Evolutionary conservation across 805 yeast genomes (phyloP).

Genomic region (Candida cerambycidarum): DNA sequence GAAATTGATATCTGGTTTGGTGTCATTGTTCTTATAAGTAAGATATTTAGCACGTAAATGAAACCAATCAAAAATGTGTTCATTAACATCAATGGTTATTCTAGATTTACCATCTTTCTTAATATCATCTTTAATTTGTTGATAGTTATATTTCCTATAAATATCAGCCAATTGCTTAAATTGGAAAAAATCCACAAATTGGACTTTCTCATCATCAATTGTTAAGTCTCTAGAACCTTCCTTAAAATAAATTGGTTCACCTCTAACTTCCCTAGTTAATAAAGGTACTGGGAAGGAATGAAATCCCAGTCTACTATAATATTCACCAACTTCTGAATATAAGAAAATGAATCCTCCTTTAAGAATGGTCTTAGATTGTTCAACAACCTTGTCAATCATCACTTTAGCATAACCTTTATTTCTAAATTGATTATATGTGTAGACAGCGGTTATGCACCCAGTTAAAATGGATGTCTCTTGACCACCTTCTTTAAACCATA

Average conservation of each 20-base stretch:
- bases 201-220: conserved; percentile 5
- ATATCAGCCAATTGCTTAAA: conserved; percentile 25
- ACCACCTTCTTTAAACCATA: conserved; percentile 20
- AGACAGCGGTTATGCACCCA: conserved; percentile 46
- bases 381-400: conserved; percentile 39
- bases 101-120: conserved; percentile 31
- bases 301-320: conserved; percentile 39
- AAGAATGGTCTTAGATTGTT: conserved; percentile 25
- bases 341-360: conserved; percentile 33
- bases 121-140: conserved; percentile 19
- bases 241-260: not conserved
- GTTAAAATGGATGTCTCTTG: conserved; percentile 12
- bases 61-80: conserved; percentile 40
- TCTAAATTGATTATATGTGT: conserved; percentile 34
- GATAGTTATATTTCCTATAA: conserved; percentile 21
- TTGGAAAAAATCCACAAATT: conserved; percentile 27
- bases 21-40: conserved; percentile 6
- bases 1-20: conserved; percentile 1
- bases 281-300: conserved; percentile 28
- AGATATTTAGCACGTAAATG: conserved; percentile 38
- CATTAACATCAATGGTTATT: conserved; percentile 27
- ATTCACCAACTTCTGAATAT: conserved; percentile 46
- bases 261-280: conserved; percentile 2
- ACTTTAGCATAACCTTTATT: conserved; percentile 38
- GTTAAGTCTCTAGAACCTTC: not conserved